phyloP scores from a whole-genome alignment of 495 filamentous ascomycete genomes.

The Xylaria longipes region DNA sequence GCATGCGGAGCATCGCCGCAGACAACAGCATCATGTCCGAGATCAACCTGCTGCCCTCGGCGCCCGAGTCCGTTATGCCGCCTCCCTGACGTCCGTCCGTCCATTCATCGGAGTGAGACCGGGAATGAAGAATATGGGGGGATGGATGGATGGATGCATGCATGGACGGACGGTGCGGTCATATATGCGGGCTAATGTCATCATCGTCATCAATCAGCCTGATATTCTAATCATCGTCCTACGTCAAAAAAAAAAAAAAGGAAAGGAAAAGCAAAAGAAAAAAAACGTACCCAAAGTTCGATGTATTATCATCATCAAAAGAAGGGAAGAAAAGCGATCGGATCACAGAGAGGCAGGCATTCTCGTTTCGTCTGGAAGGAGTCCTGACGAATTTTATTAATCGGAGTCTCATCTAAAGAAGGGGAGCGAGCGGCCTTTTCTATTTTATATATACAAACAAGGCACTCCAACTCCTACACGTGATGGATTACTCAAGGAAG shows the following conservation, averaged over 20 bases:
- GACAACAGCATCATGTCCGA: conserved; percentile 63
- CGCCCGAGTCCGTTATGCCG: conserved; percentile 26
- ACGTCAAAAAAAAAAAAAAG: neutral
- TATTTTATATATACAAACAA: neutral
- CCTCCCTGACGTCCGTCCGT: conserved; percentile 21
- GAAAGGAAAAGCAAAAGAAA: too few relatives aligned
- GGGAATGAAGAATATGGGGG: neutral
- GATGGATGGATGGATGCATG: too few relatives aligned
- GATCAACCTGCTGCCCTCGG: conserved; percentile 46
- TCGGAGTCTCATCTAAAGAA: conserved; percentile 12
- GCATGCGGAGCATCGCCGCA: conserved; percentile 58
- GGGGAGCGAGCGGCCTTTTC: neutral
- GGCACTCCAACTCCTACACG: neutral
- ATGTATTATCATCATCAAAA: neutral
- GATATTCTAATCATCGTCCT: neutral
- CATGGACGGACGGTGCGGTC: neutral
- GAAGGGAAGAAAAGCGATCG: neutral
- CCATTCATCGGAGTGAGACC: neutral
- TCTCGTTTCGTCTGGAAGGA: neutral
- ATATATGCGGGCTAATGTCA: neutral
- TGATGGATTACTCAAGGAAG: neutral
- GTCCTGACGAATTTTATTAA: neutral
- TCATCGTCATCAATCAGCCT: neutral
- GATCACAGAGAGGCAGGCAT: neutral
- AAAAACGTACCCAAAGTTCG: neutral